Percentiles rank a stretch among this genome's conserved stretches.
Evolutionary conservation across 1,139 yeast species (phyloP).

Genomic region (Kurtzmaniella natalensis): DNA sequence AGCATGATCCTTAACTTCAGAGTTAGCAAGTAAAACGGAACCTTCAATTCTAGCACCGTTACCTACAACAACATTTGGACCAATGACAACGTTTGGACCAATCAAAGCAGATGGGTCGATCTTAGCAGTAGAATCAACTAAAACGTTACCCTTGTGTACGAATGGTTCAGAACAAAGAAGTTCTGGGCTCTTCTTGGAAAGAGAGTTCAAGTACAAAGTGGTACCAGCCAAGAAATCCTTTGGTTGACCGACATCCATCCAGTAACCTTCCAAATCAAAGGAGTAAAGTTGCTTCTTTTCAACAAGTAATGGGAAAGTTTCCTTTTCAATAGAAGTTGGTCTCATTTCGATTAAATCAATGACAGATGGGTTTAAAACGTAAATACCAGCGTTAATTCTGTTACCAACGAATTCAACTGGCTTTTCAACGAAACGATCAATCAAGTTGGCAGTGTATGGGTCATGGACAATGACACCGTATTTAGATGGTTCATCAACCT

Average conservation of each 20-base stretch:
- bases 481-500: slow-evolving; percentile 98
- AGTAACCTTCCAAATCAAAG: slow-evolving; percentile 97
- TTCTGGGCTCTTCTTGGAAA: slow-evolving; percentile 75
- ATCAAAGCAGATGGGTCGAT: slow-evolving; percentile 91
- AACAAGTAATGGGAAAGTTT: slow-evolving; percentile 96
- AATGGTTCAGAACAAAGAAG: slow-evolving; percentile 62
- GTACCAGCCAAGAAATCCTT: slow-evolving; percentile 98
- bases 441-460: slow-evolving; percentile 86
- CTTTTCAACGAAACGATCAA: slow-evolving; percentile 98
- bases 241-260: slow-evolving; percentile 99
- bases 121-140: slow-evolving; percentile 92
- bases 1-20: slow-evolving; percentile 94
- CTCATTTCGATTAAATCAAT: slow-evolving; percentile 94
- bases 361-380: slow-evolving; percentile 94
- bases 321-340: slow-evolving; percentile 99
- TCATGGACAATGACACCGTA: slow-evolving; percentile 99
- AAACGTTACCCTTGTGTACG: slow-evolving; percentile 89
- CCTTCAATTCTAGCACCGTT: slow-evolving; percentile 99
- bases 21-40: slow-evolving; percentile 88
- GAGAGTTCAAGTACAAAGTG: slow-evolving; percentile 82
- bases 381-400: slow-evolving; percentile 96
- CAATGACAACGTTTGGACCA: slow-evolving; percentile 97
- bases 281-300: slow-evolving; percentile 87
- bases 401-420: slow-evolving; percentile 98
- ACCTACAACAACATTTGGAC: slow-evolving; percentile 94